phyloP scores from a whole-genome alignment of 2,329 filamentous ascomycete species.

The Gaeumannomyces sp. region DNA sequence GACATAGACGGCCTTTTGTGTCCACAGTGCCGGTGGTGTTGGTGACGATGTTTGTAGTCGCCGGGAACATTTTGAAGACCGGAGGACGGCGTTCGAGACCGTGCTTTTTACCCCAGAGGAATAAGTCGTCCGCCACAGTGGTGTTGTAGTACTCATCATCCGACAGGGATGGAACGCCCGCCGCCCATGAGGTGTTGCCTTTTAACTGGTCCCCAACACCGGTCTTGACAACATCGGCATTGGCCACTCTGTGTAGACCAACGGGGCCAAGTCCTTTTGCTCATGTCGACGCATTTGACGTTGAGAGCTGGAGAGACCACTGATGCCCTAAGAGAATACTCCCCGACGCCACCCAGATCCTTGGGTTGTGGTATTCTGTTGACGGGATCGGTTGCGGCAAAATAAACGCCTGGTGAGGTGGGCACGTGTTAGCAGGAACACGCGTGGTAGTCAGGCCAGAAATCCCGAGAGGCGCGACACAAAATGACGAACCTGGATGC shows the following conservation, averaged over 20 bases:
- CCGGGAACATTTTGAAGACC: conserved; percentile 48
- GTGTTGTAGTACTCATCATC: conserved; percentile 41
- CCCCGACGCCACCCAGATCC: conserved; percentile 58
- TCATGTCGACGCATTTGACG: conserved; percentile 65
- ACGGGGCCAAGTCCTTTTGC: conserved; percentile 51
- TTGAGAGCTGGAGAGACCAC: conserved; percentile 67
- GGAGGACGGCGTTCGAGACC: conserved; percentile 37
- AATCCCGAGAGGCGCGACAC: no score
- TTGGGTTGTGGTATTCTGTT: conserved; percentile 67
- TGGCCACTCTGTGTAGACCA: conserved; percentile 59
- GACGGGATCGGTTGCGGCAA: conserved; percentile 51
- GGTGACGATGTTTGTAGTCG: conserved; percentile 59
- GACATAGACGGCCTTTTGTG: conserved; percentile 56
- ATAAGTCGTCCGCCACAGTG: conserved; percentile 63
- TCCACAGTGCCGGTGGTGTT: conserved; percentile 39
- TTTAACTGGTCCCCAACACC: conserved; percentile 27
- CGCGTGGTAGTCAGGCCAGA: background rate
- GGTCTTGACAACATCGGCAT: conserved; percentile 28
- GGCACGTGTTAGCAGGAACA: background rate
- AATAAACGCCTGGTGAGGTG: conserved; percentile 43
- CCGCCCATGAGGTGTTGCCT: conserved; percentile 30
- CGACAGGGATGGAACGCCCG: conserved; percentile 28
- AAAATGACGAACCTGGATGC: conserved; percentile 43
- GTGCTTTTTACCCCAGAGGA: conserved; percentile 55
- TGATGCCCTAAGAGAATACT: conserved; percentile 61